These are phyloP conservation scores for Colletotrichum falcatum DNA, from an alignment of 2,329 filamentous ascomycete genomes.

Conservation along the genomic window DNA sequence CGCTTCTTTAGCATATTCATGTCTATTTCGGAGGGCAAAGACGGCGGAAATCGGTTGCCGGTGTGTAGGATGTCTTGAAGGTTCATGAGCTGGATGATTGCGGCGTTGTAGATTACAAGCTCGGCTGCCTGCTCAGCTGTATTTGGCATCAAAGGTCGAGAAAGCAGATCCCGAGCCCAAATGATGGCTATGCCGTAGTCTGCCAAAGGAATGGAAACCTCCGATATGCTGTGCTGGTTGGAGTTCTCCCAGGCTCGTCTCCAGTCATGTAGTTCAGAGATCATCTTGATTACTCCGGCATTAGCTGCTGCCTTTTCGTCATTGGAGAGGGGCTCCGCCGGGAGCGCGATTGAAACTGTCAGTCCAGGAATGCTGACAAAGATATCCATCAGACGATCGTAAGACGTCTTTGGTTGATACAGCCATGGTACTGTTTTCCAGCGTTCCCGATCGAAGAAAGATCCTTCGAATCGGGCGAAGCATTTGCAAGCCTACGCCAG, in stretches of 20 bases:
- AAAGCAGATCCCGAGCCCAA: conserved; percentile 3
- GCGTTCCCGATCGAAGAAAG: conserved; percentile 16
- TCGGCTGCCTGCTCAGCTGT: conserved; percentile 9
- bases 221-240: conserved; percentile 6
- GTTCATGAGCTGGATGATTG: conserved; percentile 17
- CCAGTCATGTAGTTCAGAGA: not conserved
- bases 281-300: not conserved
- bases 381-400: conserved; percentile 23
- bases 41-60: not conserved
- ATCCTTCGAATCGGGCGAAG: conserved; percentile 2
- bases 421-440: conserved; percentile 29
- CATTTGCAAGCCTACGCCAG: conserved; percentile 20
- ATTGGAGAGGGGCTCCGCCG: not conserved
- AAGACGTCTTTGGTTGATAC: not conserved
- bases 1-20: not conserved
- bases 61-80: not conserved
- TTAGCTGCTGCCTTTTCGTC: not conserved
- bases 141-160: conserved; percentile 2
- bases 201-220: not conserved
- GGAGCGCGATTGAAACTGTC: not conserved
- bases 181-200: not conserved
- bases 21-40: not conserved
- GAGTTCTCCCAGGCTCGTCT: conserved; percentile 4
- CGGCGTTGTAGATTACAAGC: conserved; percentile 28
- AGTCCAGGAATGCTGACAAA: conserved; percentile 19